Evolutionary conservation across 305 asterid species (phyloP).

Genomic region (Fraxinus sp.): DNA sequence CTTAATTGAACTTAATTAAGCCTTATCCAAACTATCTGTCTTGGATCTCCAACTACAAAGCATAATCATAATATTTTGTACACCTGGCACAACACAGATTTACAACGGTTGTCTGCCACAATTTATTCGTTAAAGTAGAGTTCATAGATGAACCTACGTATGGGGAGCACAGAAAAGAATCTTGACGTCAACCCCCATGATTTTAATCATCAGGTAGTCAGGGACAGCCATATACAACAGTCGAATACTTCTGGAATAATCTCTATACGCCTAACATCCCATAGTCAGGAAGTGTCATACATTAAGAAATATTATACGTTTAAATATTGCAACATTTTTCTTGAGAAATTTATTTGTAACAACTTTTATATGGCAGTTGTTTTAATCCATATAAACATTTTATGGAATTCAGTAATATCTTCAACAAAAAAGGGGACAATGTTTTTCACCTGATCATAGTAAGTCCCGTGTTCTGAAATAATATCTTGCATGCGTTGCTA

Average conservation of each 20-base stretch:
- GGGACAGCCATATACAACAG: slow-evolving; percentile 4
- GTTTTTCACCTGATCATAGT: slow-evolving; percentile 10
- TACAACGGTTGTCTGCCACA: not conserved
- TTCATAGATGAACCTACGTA: not conserved
- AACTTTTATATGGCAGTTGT: slow-evolving; percentile 1
- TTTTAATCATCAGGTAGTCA: not conserved
- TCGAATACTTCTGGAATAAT: not conserved
- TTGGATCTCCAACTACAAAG: not conserved
- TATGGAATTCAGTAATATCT: slow-evolving; percentile 7
- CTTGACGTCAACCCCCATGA: not conserved
- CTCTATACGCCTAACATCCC: slow-evolving; percentile 1
- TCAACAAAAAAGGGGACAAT: not conserved
- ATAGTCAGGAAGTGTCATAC: slow-evolving; percentile 8
- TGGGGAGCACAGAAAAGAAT: not conserved
- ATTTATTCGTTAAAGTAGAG: not conserved
- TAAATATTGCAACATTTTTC: not conserved
- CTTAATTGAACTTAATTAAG: slow-evolving; percentile 3
- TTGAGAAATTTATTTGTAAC: not conserved
- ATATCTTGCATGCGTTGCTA: not conserved
- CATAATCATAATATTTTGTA: not conserved
- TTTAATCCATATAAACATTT: slow-evolving; percentile 8
- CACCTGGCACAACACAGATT: slow-evolving; percentile 3
- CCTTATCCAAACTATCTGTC: not conserved
- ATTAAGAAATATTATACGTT: not conserved
- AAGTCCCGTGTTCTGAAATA: slow-evolving; percentile 2